Conservation (phyloP, 2,329 filamentous ascomycete genomes). For the Colletotrichum sp. region DNA sequence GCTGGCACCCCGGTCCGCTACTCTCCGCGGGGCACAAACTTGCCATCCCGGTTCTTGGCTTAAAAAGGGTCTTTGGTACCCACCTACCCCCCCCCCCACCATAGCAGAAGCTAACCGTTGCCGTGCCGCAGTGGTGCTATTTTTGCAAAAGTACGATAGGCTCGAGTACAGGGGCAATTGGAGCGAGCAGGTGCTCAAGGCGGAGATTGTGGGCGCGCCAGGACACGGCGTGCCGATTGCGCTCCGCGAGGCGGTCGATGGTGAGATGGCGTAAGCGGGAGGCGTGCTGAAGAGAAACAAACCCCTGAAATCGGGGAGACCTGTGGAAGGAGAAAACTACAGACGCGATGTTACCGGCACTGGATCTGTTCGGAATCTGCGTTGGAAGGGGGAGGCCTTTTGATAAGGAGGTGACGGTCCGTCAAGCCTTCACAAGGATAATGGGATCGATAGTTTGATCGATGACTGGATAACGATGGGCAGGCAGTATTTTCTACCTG, state of each 20-base stretch:
- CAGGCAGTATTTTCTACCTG: neutral
- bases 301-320: neutral
- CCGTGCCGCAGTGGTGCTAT: constrained; percentile 41
- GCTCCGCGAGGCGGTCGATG: constrained; percentile 34
- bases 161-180: constrained; percentile 55
- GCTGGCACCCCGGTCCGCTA: too few relatives aligned
- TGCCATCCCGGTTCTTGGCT: too few relatives aligned
- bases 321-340: neutral
- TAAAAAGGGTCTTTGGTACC: too few relatives aligned
- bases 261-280: constrained; percentile 14
- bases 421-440: neutral
- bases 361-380: neutral
- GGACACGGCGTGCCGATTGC: constrained; percentile 47
- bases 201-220: constrained; percentile 49
- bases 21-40: too few relatives aligned
- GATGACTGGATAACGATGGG: neutral
- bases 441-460: neutral
- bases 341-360: neutral
- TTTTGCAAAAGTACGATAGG: constrained; percentile 65
- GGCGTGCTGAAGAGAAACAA: neutral
- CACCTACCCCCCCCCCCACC: too few relatives aligned
- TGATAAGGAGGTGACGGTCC: neutral
- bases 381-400: neutral
- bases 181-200: constrained; percentile 47
- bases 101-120: neutral